Percentiles rank a stretch among this genome's conserved stretches.
Evolutionary conservation across 2,329 filamentous ascomycete species (phyloP).

Genomic region (Orbilia oligospora): DNA sequence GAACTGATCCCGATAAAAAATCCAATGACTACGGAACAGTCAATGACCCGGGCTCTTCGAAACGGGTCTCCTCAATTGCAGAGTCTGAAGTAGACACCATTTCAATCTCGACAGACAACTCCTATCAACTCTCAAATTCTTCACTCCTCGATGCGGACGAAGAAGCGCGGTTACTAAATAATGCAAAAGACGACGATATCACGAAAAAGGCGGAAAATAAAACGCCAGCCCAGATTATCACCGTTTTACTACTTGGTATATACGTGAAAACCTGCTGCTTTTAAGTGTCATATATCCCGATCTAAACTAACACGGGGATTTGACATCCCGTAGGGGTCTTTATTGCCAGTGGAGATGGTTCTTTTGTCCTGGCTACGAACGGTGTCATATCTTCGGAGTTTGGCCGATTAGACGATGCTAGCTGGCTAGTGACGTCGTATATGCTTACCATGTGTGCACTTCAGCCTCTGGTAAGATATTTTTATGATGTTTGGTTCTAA

Average conservation of each 20-base stretch:
- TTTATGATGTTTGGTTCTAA: background rate
- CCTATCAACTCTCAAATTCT: constrained; percentile 32
- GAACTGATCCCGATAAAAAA: background rate
- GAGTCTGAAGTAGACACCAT: constrained; percentile 48
- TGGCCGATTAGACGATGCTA: constrained; percentile 72
- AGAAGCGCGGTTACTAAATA: constrained; percentile 32
- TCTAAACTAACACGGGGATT: background rate
- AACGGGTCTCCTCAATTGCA: constrained; percentile 25
- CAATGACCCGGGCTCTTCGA: constrained; percentile 13
- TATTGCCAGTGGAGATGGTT: constrained; percentile 76
- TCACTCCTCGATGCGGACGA: constrained; percentile 43
- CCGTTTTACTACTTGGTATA: constrained; percentile 47
- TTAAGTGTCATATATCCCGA: background rate
- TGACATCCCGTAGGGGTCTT: constrained; percentile 71
- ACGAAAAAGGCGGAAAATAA: background rate
- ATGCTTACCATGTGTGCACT: constrained; percentile 71
- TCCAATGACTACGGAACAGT: constrained; percentile 5
- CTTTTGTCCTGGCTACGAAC: constrained; percentile 77
- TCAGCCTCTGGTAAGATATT: constrained; percentile 70
- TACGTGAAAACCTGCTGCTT: no score
- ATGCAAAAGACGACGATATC: background rate
- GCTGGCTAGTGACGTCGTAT: constrained; percentile 73
- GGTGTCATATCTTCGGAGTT: constrained; percentile 76
- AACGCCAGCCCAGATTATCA: constrained; percentile 47
- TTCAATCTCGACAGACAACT: constrained; percentile 51